Percentiles rank a stretch among this genome's conserved stretches.
Evolutionary conservation across 1,284 basidiomycete genomes (phyloP).

Genomic region (Ceratobasidium sp.): DNA sequence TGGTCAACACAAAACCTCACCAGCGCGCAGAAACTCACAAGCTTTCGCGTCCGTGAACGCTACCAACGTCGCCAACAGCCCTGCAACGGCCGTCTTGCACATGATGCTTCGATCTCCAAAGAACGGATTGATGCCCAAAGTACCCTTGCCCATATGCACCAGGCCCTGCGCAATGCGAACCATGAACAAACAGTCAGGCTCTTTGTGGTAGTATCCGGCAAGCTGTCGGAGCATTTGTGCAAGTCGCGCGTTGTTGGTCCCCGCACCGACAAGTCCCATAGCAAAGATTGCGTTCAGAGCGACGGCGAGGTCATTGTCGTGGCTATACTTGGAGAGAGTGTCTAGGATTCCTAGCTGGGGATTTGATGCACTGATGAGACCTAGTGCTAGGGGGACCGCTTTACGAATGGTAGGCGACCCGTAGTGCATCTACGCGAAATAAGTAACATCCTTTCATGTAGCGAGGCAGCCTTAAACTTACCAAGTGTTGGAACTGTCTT

Average conservation of each 20-base stretch:
- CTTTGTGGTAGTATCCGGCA: constrained; percentile 97
- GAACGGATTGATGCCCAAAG: constrained; percentile 98
- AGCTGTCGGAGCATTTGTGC: constrained; percentile 98
- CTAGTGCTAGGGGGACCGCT: constrained; percentile 95
- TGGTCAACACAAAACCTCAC: not conserved
- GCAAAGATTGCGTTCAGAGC: constrained; percentile 98
- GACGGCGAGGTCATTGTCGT: constrained; percentile 96
- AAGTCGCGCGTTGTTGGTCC: constrained; percentile 97
- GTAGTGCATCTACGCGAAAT: constrained; percentile 87
- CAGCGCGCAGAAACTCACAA: constrained; percentile 68
- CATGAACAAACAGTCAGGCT: constrained; percentile 96
- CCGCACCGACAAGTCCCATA: constrained; percentile 98
- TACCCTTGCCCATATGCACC: constrained; percentile 99
- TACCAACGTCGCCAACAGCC: constrained; percentile 85
- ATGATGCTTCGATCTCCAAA: constrained; percentile 93
- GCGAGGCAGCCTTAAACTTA: constrained; percentile 56
- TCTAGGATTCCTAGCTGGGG: constrained; percentile 96
- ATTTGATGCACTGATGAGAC: constrained; percentile 94
- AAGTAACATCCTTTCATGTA: not conserved
- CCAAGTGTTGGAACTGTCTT: constrained; percentile 93
- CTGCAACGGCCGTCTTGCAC: constrained; percentile 91
- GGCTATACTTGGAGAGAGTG: constrained; percentile 99
- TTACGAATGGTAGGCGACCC: constrained; percentile 94
- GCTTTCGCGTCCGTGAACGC: constrained; percentile 94
- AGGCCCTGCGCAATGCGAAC: constrained; percentile 96